Base-by-base conservation (phyloP, 352 stramenopile genomes). In the Phytophthora brassicae region DNA sequence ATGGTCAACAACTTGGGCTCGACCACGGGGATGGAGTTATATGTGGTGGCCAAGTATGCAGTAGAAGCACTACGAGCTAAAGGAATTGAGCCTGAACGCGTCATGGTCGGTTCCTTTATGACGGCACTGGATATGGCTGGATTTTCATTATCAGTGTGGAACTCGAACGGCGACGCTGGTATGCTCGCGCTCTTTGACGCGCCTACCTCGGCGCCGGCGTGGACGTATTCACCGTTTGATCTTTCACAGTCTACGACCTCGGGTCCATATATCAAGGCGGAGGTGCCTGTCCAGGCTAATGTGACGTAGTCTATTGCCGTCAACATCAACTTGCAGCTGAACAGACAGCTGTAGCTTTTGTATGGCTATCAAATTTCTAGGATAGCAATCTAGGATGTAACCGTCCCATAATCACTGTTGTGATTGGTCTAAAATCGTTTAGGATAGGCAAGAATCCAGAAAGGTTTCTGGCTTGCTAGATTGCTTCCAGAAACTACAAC, bases 121-220 rank as follows among this genome's bases (percentile, higher is more conserved):
- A 99, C 96, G 6, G 93, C 92, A 28, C 89, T 99, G 51, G 93
- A 99, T 72, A 99, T 99, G 96, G 84, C 88, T 33, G 97, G 97
- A 11, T 95, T 98, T 28, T 98, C 88, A 35, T 69, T 99, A 5
- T 90, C 86, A 20, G 57, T 95, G 9, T 96, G 88, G 86, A 89
- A 89, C 51, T 81, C 97, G 6, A 87, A 85, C 23, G 61, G 78
- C 9, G 75, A 88, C 22, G 63, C 60, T 16, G 67, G 67, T 36
- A 65, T 89, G 51, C 67, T 92, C 4, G 55, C 49, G 26, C 62
- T 84, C 42, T 87, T 93, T 48, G 84, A 93, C 55, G 71, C 68
- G 4, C 55, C 78, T 1, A 89, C 82, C 2, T 84, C 77, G 0
- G 84, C 84, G 4, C 72, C 78, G 0, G 84, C 70, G 13, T 93